Base-by-base conservation (phyloP, 1,284 basidiomycete species). In the Porogramme epimiltina region DNA sequence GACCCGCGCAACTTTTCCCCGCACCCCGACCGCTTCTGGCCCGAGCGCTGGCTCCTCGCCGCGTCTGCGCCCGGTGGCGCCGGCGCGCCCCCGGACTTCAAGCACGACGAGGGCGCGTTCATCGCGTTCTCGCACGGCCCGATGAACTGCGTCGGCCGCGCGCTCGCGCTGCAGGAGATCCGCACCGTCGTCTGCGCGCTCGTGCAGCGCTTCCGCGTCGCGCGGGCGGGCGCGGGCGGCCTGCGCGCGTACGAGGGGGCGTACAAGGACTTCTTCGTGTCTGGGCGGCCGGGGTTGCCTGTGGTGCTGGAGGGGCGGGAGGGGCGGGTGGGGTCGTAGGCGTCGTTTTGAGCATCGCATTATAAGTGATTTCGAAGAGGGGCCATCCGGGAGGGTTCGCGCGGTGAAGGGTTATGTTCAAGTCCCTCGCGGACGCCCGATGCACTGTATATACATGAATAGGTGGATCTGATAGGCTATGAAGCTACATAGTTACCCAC, bases 1-100 rank as follows among this genome's bases (percentile, higher is more conserved):
- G 64, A 69, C 49, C 48, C 65, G 15, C 61, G 60, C 23, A 62
- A 69, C 56, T 70, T 70, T 55, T 55, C 57, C 3, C 58, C 58
- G 8, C 38, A 56, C 18, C 61, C 69, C 9, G 51, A 62, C 20
- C 23, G 36, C 5, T 69, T 62, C 61, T 55, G 53, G 50, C 68
- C 68, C 5, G 65, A 66, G 26, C 60, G 66, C 20, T 69, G 67
- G 66, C 58, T 67, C 19, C 11, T 43, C 31, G 33, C 31, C 40
- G 9, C 34, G 34, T 28, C 31, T 31, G 8, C 34, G 9, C 8
- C 13, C 34, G 34, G n/a, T 16, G 34, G 9, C 28, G 34, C 5
- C 10, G 34, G 34, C 34, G 34, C 9, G 34, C 34, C 38, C 15
- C n/a, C n/a, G n/a, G n/a, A n/a, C n/a, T 49, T 50, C 20, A 48